Conservation (phyloP, 2,329 filamentous ascomycete genomes). For the Microdochium nivale region DNA sequence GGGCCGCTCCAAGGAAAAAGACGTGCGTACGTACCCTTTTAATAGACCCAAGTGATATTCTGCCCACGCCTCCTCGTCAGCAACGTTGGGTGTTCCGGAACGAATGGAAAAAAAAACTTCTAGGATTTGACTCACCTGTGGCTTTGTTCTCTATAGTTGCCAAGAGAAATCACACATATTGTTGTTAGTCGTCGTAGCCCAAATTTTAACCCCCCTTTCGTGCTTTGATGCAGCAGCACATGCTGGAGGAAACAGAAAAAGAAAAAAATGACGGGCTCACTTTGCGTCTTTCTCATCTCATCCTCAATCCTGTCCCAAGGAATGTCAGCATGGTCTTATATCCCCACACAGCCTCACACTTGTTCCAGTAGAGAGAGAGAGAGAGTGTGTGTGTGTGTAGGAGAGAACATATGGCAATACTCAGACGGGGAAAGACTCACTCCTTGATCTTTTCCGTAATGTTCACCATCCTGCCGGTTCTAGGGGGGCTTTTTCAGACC, state of each 20-base stretch:
- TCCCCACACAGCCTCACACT: slow-evolving; percentile 1
- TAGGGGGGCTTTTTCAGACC: neutral
- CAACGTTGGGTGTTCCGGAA: slow-evolving; percentile 1
- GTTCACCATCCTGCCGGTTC: slow-evolving; percentile 72
- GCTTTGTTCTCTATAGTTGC: slow-evolving; percentile 87
- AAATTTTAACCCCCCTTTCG: no score
- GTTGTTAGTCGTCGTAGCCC: no score
- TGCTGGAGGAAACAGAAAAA: neutral
- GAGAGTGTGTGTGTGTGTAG: no score
- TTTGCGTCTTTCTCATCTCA: slow-evolving; percentile 98
- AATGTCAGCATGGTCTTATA: slow-evolving; percentile 7
- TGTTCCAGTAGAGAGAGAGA: no score
- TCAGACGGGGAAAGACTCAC: slow-evolving; percentile 45
- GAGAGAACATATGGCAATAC: no score
- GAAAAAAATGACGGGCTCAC: slow-evolving; percentile 41
- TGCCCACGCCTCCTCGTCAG: slow-evolving; percentile 24
- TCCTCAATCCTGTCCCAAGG: slow-evolving; percentile 74
- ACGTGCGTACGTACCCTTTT: slow-evolving; percentile 63
- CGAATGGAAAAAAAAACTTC: neutral
- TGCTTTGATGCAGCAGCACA: no score
- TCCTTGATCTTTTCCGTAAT: slow-evolving; percentile 99
- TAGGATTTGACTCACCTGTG: slow-evolving; percentile 62
- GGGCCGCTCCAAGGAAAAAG: neutral
- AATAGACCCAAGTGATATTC: slow-evolving; percentile 97
- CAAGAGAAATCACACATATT: neutral